Conservation (phyloP, 345 rosid species). For the Eucalyptus cladocalyx region DNA sequence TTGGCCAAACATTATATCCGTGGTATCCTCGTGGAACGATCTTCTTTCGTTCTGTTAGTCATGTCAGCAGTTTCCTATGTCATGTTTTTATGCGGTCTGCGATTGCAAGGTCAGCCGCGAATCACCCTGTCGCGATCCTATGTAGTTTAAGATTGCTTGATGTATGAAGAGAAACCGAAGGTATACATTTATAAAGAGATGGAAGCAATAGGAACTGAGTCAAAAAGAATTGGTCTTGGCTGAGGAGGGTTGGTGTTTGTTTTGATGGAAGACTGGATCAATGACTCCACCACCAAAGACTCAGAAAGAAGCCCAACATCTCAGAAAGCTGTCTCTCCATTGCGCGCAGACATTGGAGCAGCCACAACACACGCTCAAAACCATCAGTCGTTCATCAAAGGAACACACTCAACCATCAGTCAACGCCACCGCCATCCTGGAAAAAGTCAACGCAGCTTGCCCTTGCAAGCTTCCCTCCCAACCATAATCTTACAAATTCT, state of each 20-base stretch:
- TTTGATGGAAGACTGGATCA: not conserved
- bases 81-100: not conserved
- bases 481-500: not conserved
- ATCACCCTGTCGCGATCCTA: not conserved
- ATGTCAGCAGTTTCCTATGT: not conserved
- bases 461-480: not conserved
- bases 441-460: not conserved
- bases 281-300: not conserved
- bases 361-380: not conserved
- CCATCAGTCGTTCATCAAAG: not conserved
- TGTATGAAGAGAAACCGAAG: not conserved
- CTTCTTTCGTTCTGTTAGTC: not conserved
- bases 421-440: not conserved
- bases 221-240: not conserved
- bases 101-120: not conserved
- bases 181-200: not conserved
- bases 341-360: not conserved
- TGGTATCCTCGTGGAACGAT: not conserved
- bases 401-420: not conserved
- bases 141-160: not conserved
- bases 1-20: not conserved
- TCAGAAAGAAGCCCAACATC: not conserved
- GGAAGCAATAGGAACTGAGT: not conserved
- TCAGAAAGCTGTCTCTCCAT: not conserved
- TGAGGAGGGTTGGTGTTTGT: not conserved